Evolutionary conservation across 1,284 basidiomycete genomes (phyloP), one percentile per base, ranked within the genome.

Genomic region (Xerocomus minutiporus): DNA sequence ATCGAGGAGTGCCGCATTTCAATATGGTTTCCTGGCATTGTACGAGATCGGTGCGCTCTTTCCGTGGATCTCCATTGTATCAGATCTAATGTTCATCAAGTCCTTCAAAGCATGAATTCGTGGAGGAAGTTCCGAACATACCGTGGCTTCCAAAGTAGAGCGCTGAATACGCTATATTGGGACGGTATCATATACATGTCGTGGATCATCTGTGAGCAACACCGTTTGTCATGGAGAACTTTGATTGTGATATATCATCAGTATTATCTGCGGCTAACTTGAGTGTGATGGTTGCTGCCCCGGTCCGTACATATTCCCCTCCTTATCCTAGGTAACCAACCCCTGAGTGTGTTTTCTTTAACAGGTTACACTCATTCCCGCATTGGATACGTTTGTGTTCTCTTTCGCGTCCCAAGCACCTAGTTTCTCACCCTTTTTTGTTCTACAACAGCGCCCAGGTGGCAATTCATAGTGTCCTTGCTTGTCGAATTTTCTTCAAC

Each of bases 401-500:
- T 15, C 41, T 12, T 25, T 40, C n/a, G 1, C 15, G 26, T 20
- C 15, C n/a, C 20, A 13, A n/a, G n/a, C 11, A 26, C 23, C 8
- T 1, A 1, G 9, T 44, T 41, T 52, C 61, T 63, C 20, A 20
- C 20, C 20, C 20, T 20, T 20, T 20, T 29, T 32, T 32, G 11
- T 29, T 43, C 5, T 25, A 8, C n/a, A 26, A 58, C 23, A 68
- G 67, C 8, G 58, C 65, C 1, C 67, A 68, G 39, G 54, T 67
- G 23, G 62, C 61, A 2, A 34, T 66, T 28, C 67, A 68, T 20
- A 50, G 64, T 28, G 42, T 69, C n/a, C 58, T 69, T 8, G 55
- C 64, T 36, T 63, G 54, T 42, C 60, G 67, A 20, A 68, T 65
- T 29, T 62, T 69, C 28, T 69, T 66, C 55, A 67, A 64, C 46